Conservation (phyloP, 345 rosid species). For the Murraya paniculata region DNA sequence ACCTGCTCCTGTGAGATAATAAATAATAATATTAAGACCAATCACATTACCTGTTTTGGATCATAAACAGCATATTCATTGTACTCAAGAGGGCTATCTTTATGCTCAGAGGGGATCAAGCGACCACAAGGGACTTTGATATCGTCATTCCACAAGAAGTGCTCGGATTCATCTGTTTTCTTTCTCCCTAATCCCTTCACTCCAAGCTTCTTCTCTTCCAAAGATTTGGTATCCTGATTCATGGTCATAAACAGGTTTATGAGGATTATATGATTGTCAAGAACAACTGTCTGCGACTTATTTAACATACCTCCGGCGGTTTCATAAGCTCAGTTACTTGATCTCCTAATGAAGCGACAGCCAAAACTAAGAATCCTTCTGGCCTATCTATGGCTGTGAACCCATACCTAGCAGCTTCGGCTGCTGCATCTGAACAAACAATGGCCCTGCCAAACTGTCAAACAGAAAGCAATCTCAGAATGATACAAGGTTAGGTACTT, state of each 20-base stretch:
- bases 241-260: background rate
- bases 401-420: constrained; percentile 80
- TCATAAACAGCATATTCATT: constrained; percentile 81
- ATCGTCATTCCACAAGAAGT: constrained; percentile 54
- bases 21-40: background rate
- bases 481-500: background rate
- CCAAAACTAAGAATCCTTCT: constrained; percentile 70
- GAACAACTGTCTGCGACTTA: background rate
- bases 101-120: constrained; percentile 53
- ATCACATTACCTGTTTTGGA: constrained; percentile 54
- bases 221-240: constrained; percentile 43
- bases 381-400: constrained; percentile 74
- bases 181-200: constrained; percentile 75
- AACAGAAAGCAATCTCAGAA: background rate
- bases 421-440: constrained; percentile 81
- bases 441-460: constrained; percentile 72
- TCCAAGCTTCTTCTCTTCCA: constrained; percentile 63
- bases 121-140: constrained; percentile 76
- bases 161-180: constrained; percentile 70
- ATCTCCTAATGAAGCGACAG: constrained; percentile 59
- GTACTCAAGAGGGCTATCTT: constrained; percentile 68
- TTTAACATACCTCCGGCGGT: constrained; percentile 47
- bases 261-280: background rate
- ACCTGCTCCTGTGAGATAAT: background rate
- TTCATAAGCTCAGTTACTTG: constrained; percentile 40